phyloP scores from a whole-genome alignment of 208 protist genomes.

The Histomonas meleagridis region DNA sequence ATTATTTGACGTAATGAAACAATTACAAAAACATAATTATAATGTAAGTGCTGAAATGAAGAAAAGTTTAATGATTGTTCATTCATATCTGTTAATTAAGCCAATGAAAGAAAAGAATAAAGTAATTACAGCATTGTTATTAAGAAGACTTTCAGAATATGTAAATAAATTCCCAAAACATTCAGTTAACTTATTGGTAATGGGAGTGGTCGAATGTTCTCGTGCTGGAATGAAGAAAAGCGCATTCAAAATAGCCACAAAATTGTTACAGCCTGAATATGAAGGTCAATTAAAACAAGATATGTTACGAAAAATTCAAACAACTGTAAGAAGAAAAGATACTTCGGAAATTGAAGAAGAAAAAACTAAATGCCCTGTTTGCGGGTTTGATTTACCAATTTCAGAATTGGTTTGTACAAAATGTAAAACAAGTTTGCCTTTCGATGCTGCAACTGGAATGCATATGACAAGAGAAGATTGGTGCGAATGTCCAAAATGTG shows the following conservation, averaged over 20 bases:
- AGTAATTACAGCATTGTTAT: not conserved
- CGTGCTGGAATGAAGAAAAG: not conserved
- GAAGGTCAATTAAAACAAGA: not conserved
- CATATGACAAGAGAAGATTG: not conserved
- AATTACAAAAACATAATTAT: conserved; percentile 7
- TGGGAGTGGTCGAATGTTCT: not conserved
- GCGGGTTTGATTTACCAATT: not conserved
- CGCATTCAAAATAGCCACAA: not conserved
- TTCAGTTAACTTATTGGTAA: not conserved
- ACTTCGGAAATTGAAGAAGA: not conserved
- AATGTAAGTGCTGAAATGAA: not conserved
- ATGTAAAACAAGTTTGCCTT: not conserved
- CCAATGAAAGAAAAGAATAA: not conserved
- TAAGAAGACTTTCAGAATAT: not conserved
- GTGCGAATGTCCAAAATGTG: not conserved
- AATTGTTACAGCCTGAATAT: not conserved
- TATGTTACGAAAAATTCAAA: not conserved
- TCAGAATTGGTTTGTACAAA: not conserved
- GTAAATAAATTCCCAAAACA: not conserved
- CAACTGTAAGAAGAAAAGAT: conserved; percentile 24
- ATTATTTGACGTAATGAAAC: not conserved
- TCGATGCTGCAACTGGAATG: not conserved
- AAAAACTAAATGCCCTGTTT: not conserved
- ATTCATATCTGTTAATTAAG: not conserved
- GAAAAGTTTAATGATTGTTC: not conserved